Evolutionary conservation across 768 basidiomycete species (phyloP).

Genomic region (Lactifluus hygrophoroides): DNA sequence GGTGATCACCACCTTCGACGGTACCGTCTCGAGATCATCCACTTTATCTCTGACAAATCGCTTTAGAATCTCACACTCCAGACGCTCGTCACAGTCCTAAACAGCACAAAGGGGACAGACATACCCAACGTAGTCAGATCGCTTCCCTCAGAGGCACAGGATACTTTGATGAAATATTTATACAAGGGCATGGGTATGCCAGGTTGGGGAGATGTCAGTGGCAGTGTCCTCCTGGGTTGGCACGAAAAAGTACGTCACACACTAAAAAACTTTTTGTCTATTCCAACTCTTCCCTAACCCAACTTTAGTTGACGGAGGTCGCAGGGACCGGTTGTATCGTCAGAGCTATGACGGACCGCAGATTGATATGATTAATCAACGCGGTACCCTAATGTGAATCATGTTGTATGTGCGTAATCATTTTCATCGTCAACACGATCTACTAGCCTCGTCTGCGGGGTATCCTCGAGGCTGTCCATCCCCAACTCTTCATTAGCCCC

Average conservation of each 20-base stretch:
- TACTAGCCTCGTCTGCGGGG: not conserved
- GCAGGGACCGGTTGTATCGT: constrained; percentile 96
- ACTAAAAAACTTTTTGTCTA: not conserved
- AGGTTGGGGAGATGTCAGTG: constrained; percentile 52
- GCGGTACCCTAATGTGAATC: constrained; percentile 11
- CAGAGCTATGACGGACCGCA: constrained; percentile 67
- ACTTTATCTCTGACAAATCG: not conserved
- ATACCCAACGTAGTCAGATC: constrained; percentile 67
- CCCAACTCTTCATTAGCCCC: not conserved
- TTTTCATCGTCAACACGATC: not conserved
- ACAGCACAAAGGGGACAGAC: constrained; percentile 87
- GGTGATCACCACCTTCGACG: too few species aligned
- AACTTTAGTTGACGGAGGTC: constrained; percentile 73
- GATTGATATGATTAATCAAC: constrained; percentile 36
- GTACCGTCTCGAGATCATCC: too few species aligned
- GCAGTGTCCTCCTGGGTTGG: constrained; percentile 75
- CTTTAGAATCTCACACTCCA: constrained; percentile 70
- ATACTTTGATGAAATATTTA: constrained; percentile 93
- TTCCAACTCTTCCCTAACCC: not conserved
- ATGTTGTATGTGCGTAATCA: constrained; percentile 8
- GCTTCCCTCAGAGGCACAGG: constrained; percentile 68
- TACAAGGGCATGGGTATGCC: constrained; percentile 90
- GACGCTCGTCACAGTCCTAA: constrained; percentile 79
- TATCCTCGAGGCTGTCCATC: not conserved
- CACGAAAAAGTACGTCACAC: constrained; percentile 77